Conservation (phyloP, 2,329 filamentous ascomycete genomes). For the Colletotrichum destructivum region DNA sequence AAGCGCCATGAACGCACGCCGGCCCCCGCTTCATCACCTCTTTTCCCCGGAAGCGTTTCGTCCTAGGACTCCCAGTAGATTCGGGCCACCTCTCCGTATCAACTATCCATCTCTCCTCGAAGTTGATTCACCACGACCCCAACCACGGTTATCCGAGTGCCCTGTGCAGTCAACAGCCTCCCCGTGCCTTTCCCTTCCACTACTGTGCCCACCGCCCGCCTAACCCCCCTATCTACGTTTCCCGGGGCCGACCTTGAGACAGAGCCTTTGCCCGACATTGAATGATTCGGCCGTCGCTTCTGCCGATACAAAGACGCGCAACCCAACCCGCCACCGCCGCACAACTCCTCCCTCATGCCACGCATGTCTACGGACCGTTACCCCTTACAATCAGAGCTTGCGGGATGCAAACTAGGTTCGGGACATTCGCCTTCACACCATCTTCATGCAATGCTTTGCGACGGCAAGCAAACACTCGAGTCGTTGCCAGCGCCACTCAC, state of each 20-base stretch:
- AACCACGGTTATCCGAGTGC: background rate
- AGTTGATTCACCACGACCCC: background rate
- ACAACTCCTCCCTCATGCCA: background rate
- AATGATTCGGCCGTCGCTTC: conserved; percentile 12
- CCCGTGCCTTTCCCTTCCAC: background rate
- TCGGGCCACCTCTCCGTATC: conserved; percentile 3
- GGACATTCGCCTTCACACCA: background rate
- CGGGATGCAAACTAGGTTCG: background rate
- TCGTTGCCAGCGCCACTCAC: conserved; percentile 10
- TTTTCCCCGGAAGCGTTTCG: conserved; percentile 18
- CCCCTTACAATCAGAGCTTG: background rate
- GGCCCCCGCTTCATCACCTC: conserved; percentile 20
- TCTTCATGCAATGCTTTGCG: background rate
- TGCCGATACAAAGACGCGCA: conserved; percentile 29
- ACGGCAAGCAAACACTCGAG: conserved; percentile 3
- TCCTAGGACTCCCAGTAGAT: conserved; percentile 14
- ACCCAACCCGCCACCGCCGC: background rate
- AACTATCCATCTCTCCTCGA: background rate
- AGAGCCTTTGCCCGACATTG: conserved; percentile 11
- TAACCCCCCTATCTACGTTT: background rate
- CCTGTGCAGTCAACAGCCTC: background rate
- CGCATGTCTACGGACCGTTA: background rate
- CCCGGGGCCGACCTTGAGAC: conserved; percentile 18
- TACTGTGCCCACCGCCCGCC: background rate
- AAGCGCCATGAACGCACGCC: conserved; percentile 22